Evolutionary conservation across 345 rosid species (phyloP).

Genomic region (Populus tremula): DNA sequence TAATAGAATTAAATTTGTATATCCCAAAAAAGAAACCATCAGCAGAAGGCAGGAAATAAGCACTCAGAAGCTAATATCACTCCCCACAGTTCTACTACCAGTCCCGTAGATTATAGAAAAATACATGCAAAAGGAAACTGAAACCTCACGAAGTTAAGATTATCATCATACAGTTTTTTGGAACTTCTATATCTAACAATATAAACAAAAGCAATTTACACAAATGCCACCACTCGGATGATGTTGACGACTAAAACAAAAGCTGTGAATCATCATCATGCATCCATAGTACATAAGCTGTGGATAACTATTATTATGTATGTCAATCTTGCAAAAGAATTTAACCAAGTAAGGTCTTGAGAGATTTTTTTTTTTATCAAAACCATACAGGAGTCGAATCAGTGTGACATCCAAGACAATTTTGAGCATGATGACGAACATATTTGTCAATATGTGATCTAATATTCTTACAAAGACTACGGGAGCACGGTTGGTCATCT

Average conservation of each 20-base stretch:
- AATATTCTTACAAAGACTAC: conserved; percentile 13
- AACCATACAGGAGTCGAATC: neutral
- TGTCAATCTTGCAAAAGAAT: neutral
- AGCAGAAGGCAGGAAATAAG: conserved; percentile 4
- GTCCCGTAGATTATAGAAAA: neutral
- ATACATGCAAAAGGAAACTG: neutral
- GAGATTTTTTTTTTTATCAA: neutral
- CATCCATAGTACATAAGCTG: neutral
- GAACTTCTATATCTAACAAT: neutral
- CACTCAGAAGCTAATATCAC: conserved; percentile 21
- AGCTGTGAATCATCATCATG: neutral
- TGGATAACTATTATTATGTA: neutral
- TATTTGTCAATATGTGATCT: neutral
- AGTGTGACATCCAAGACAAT: neutral
- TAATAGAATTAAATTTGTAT: conserved; percentile 33
- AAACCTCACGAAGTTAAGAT: neutral
- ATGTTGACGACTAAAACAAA: neutral
- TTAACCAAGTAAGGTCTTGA: neutral
- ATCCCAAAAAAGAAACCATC: conserved; percentile 27
- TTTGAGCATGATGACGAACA: conserved; percentile 2
- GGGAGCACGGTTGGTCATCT: conserved; percentile 13
- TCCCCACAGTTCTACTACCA: conserved; percentile 7
- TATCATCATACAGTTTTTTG: neutral
- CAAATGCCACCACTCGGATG: neutral
- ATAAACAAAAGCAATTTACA: neutral